Conservation (phyloP, 164 flowering plant genomes). For the Umbellularia californica region DNA sequence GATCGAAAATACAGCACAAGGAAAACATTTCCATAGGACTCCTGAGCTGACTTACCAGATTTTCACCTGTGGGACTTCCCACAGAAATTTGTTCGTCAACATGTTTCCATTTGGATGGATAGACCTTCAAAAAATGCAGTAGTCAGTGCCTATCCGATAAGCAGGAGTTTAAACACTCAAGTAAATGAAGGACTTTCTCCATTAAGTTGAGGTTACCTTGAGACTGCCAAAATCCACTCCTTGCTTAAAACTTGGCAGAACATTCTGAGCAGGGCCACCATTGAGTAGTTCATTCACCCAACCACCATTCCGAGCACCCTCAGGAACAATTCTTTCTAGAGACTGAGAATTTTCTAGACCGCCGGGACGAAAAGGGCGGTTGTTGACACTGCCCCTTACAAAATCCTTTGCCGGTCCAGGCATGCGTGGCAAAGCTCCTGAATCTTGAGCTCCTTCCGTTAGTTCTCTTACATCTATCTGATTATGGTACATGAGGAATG, state of each 20-base stretch:
- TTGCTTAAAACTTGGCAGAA: conserved; percentile 72
- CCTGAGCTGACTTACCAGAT: conserved; percentile 43
- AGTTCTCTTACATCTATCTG: conserved; percentile 78
- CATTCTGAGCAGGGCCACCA: conserved; percentile 62
- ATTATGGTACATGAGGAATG: conserved; percentile 1
- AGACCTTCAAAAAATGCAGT: conserved; percentile 38
- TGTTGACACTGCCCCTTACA: conserved; percentile 77
- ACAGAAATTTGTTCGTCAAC: conserved; percentile 29
- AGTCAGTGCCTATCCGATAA: neutral
- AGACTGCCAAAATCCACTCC: conserved; percentile 82
- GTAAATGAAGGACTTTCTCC: neutral
- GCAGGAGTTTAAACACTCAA: neutral
- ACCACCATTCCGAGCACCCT: conserved; percentile 68
- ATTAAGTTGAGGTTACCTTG: conserved; percentile 37
- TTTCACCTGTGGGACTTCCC: conserved; percentile 33
- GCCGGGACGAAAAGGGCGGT: conserved; percentile 93
- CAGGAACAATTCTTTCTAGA: conserved; percentile 55
- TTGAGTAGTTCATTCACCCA: conserved; percentile 74
- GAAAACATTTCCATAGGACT: no score
- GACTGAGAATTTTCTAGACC: conserved; percentile 72
- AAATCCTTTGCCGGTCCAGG: conserved; percentile 79
- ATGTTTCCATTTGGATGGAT: conserved; percentile 61
- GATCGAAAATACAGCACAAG: no score
- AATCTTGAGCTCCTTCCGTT: conserved; percentile 55
- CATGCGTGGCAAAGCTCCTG: conserved; percentile 61